Evolutionary conservation across 306 rosid genomes (phyloP).

Genomic region (Neltuma alba): DNA sequence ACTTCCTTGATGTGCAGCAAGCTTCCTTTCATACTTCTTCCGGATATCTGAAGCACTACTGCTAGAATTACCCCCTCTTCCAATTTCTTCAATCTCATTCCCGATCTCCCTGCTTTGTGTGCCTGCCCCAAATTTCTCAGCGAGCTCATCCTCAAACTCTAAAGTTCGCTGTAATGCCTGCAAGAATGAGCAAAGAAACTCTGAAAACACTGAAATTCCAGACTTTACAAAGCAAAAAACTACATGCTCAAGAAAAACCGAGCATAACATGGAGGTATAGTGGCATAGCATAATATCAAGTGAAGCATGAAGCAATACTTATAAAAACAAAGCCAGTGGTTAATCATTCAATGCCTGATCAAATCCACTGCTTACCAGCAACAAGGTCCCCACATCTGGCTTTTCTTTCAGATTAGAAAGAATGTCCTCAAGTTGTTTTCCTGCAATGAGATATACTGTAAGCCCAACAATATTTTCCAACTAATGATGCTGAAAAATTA

Average conservation of each 20-base stretch:
- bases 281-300: slow-evolving; percentile 8
- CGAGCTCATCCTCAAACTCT: slow-evolving; percentile 98
- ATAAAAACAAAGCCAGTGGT: slow-evolving; percentile 21
- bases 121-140: slow-evolving; percentile 98
- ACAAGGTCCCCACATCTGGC: slow-evolving; percentile 92
- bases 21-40: slow-evolving; percentile 87
- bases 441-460: slow-evolving; percentile 58
- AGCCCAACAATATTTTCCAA: slow-evolving; percentile 24
- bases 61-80: slow-evolving; percentile 59
- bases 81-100: slow-evolving; percentile 88
- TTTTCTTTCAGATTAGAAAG: slow-evolving; percentile 80
- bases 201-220: slow-evolving; percentile 30
- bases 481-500: slow-evolving; percentile 24
- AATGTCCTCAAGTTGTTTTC: slow-evolving; percentile 97
- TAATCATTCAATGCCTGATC: slow-evolving; percentile 12
- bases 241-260: slow-evolving; percentile 15
- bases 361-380: slow-evolving; percentile 64
- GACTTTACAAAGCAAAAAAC: slow-evolving; percentile 17
- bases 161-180: slow-evolving; percentile 96
- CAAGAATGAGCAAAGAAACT: slow-evolving; percentile 40
- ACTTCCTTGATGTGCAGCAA: slow-evolving; percentile 83
- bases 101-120: slow-evolving; percentile 74
- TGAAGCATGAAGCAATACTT: slow-evolving; percentile 21
- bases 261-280: slow-evolving; percentile 2
- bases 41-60: slow-evolving; percentile 86